These are phyloP conservation scores for Linderina pennispora DNA, from an alignment of 192 early-diverging fungal genomes.

Conservation along the genomic window DNA sequence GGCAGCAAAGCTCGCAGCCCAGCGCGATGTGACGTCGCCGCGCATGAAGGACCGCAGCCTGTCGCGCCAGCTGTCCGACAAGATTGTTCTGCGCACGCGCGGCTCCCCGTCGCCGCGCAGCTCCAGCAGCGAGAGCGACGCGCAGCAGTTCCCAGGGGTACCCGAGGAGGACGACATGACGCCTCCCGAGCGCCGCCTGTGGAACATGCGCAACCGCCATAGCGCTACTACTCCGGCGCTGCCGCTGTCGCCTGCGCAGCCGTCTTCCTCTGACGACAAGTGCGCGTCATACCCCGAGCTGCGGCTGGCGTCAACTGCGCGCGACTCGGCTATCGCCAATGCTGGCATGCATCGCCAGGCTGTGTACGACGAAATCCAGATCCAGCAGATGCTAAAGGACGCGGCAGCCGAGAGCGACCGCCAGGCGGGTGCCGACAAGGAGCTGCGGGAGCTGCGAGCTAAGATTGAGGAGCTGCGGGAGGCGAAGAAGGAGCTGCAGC, in stretches of 20 bases:
- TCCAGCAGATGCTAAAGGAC: constrained; percentile 27
- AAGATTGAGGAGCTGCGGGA: constrained; percentile 15
- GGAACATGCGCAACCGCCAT: constrained; percentile 30
- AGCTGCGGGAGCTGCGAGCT: constrained; percentile 4
- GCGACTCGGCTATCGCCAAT: background rate
- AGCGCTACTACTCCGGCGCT: constrained; percentile 11
- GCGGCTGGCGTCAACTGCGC: constrained; percentile 17
- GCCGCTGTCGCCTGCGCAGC: background rate
- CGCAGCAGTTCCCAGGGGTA: background rate
- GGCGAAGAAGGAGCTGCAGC: constrained; percentile 27
- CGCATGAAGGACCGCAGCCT: background rate
- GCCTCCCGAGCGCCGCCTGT: constrained; percentile 23
- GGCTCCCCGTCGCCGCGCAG: constrained; percentile 10
- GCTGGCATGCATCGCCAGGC: constrained; percentile 3
- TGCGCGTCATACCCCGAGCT: constrained; percentile 42
- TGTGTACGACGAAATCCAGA: constrained; percentile 26
- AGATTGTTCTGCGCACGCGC: constrained; percentile 29
- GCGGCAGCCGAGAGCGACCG: constrained; percentile 21
- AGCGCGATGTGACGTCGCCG: constrained; percentile 1
- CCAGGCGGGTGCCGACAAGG: constrained; percentile 5
- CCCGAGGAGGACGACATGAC: background rate
- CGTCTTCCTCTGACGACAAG: constrained; percentile 13
- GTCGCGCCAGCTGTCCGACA: constrained; percentile 18
- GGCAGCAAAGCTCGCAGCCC: constrained; percentile 2
- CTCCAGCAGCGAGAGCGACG: background rate